These are phyloP conservation scores for Naganishia sp. DNA, from an alignment of 1,284 basidiomycete genomes.

Conservation along the genomic window DNA sequence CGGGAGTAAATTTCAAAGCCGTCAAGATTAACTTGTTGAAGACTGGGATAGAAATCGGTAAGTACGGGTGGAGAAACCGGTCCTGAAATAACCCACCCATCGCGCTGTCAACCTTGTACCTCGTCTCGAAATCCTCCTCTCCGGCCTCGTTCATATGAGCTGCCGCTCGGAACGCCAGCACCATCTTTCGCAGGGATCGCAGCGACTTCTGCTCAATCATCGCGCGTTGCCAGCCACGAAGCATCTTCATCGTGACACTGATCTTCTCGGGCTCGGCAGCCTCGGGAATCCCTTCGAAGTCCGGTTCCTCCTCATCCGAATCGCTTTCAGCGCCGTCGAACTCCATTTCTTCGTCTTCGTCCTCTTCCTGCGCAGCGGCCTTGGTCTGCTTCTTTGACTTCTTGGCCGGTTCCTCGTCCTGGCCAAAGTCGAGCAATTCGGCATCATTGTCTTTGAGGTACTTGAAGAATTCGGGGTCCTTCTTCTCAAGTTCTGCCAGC, in stretches of 20 bases:
- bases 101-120: slow-evolving; percentile 78
- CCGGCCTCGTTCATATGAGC: slow-evolving; percentile 86
- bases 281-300: slow-evolving; percentile 54
- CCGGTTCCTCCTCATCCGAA: slow-evolving; percentile 55
- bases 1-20: slow-evolving; percentile 84
- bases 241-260: slow-evolving; percentile 69
- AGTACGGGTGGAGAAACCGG: slow-evolving; percentile 1
- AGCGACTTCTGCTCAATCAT: slow-evolving; percentile 86
- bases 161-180: slow-evolving; percentile 86
- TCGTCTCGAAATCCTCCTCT: slow-evolving; percentile 60
- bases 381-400: slow-evolving; percentile 52
- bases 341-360: slow-evolving; percentile 51
- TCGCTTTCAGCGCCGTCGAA: slow-evolving; percentile 56
- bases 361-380: slow-evolving; percentile 52
- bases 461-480: slow-evolving; percentile 98
- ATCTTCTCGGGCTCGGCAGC: slow-evolving; percentile 58
- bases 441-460: slow-evolving; percentile 95
- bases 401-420: slow-evolving; percentile 51
- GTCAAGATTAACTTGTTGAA: slow-evolving; percentile 92
- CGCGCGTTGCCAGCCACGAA: slow-evolving; percentile 86
- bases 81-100: slow-evolving; percentile 58
- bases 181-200: slow-evolving; percentile 76
- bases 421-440: slow-evolving; percentile 78
- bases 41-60: slow-evolving; percentile 57
- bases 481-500: slow-evolving; percentile 86